Evolutionary conservation across 768 basidiomycete genomes (phyloP).

Genomic region (Rickenella mellea): DNA sequence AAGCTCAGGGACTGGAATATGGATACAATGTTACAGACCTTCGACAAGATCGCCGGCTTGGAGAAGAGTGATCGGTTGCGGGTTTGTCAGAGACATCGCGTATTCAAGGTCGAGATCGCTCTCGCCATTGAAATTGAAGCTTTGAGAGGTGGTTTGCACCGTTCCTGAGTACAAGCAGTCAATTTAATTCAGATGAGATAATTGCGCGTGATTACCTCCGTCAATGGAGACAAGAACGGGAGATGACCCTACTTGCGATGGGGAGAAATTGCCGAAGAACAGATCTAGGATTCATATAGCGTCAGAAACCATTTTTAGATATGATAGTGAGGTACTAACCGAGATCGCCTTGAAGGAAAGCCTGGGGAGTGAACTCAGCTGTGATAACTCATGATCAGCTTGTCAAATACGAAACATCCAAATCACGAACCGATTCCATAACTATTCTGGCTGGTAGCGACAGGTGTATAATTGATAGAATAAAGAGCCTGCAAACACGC

Average conservation of each 20-base stretch:
- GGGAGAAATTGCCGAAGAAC: slow-evolving; percentile 29
- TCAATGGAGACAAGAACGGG: slow-evolving; percentile 25
- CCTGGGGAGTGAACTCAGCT: slow-evolving; percentile 46
- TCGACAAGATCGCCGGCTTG: slow-evolving; percentile 21
- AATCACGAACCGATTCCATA: slow-evolving; percentile 24
- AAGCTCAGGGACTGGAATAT: not conserved
- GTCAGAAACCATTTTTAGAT: not conserved
- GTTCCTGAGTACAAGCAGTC: slow-evolving; percentile 13
- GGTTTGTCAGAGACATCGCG: slow-evolving; percentile 21
- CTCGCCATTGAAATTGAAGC: slow-evolving; percentile 17
- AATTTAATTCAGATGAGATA: not conserved
- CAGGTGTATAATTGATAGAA: slow-evolving; percentile 21
- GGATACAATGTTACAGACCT: slow-evolving; percentile 9
- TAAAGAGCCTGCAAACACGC: slow-evolving; percentile 31
- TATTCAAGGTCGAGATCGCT: slow-evolving; percentile 23
- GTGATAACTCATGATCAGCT: not conserved
- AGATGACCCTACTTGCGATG: slow-evolving; percentile 17
- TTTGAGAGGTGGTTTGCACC: slow-evolving; percentile 15
- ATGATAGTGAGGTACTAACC: not conserved
- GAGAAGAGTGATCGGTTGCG: slow-evolving; percentile 21
- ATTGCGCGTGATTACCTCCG: slow-evolving; percentile 18
- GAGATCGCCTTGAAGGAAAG: slow-evolving; percentile 31
- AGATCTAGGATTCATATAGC: slow-evolving; percentile 21
- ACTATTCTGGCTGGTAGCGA: slow-evolving; percentile 23
- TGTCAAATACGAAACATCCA: not conserved